A percentile compares a stretch with the other conserved stretches of the same genome.
Conservation (phyloP, 371 early-diverging fungal species). For the Mucor ambiguus region DNA sequence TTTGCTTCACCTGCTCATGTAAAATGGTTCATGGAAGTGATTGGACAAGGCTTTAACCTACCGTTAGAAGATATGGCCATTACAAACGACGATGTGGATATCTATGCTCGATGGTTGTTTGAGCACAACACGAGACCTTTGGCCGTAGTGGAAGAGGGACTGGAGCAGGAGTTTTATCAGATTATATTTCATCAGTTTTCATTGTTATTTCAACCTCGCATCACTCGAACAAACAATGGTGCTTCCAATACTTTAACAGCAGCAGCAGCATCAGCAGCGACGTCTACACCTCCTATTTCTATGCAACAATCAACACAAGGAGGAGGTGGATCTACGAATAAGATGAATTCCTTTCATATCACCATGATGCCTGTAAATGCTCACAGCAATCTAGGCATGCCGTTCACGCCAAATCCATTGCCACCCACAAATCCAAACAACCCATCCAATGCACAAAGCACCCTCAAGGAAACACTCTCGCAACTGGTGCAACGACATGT, state of each 20-base stretch:
- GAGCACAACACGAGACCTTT: slow-evolving; percentile 63
- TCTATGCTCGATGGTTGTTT: slow-evolving; percentile 79
- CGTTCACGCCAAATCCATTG: slow-evolving; percentile 9
- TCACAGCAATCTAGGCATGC: slow-evolving; percentile 25
- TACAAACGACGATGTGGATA: slow-evolving; percentile 66
- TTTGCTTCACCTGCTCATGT: slow-evolving; percentile 75
- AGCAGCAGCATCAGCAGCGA: slow-evolving; percentile 13
- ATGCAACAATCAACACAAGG: slow-evolving; percentile 19
- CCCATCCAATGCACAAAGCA: slow-evolving; percentile 5
- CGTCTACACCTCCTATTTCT: slow-evolving; percentile 19
- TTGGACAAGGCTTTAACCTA: slow-evolving; percentile 81
- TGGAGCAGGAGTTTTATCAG: slow-evolving; percentile 54
- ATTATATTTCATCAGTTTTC: slow-evolving; percentile 78
- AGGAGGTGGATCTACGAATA: neutral
- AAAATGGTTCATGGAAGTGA: slow-evolving; percentile 81
- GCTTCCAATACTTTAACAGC: neutral
- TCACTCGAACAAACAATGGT: slow-evolving; percentile 21
- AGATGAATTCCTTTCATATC: slow-evolving; percentile 23
- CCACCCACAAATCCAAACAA: slow-evolving; percentile 14
- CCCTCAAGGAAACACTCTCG: slow-evolving; percentile 34
- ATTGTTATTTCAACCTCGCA: slow-evolving; percentile 69
- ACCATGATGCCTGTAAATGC: slow-evolving; percentile 31
- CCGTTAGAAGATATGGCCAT: slow-evolving; percentile 76
- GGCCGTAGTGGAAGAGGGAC: slow-evolving; percentile 52
- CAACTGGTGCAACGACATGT: slow-evolving; percentile 60